Evolutionary conservation across 352 stramenopile genomes (phyloP), one percentile per base, ranked within the genome.

Genomic region (Phytopythium boreale): DNA sequence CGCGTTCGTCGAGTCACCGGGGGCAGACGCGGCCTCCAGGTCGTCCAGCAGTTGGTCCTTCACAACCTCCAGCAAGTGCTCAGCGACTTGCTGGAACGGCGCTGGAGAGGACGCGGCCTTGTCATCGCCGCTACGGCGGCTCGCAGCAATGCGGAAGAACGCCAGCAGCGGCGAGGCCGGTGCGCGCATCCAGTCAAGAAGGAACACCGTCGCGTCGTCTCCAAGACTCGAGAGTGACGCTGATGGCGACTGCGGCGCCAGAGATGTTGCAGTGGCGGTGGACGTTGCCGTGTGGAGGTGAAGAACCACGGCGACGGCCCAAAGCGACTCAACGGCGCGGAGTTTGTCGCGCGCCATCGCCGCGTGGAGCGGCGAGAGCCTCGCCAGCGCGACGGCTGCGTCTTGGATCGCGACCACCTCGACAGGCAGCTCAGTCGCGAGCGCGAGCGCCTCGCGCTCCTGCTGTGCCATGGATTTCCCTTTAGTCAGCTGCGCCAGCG

Each of bases 161-260:
- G 46, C 34, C 34, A 24, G 15, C 19, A 57, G 20, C 19, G 58
- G 58, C 1, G 36, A 63, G 2, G 31, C 44, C 24, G 57, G 49
- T 41, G 64, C 39, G 39, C 68, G 68, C 51, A 69, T 63, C 75
- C 76, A 82, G 44, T 87, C 69, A 31, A 76, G 77, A 39, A 89
- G 59, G 49, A 84, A 87, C 43, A 79, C 55, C 41, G 55, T 66
- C 26, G 72, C 56, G 24, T 83, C 74, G 6, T 68, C 51, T 10
- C 60, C 58, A 1, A 75, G 59, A 11, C 26, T 65, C 8, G 69
- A 55, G 3, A 72, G 31, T 10, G 46, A 20, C 22, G 27, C 6
- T 0, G 34, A 9, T 20, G 52, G 7, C 10, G 1, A 20, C 19
- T 34, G n/a, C 4, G n/a, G n/a, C 31, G 29, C 37, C 34, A 20